Evolutionary conservation across 2,329 filamentous ascomycete genomes (phyloP), one percentile per base, ranked within the genome.

Genomic region (Macrophomina pseudophaseolina): DNA sequence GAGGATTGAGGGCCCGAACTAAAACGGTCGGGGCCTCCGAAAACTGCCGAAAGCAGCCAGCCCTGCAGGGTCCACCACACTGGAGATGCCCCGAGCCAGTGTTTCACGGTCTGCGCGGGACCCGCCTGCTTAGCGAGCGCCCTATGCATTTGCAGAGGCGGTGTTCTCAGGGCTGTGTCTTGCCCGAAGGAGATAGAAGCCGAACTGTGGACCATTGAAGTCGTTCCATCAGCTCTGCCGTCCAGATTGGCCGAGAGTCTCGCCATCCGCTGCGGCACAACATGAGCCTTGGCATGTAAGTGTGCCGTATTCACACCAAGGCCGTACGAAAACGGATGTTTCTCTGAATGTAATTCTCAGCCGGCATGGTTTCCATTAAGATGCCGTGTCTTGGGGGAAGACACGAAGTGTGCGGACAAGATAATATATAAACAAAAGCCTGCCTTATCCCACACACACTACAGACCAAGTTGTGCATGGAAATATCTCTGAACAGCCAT

Each of bases 241-340:
- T 18, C 40, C 28, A 14, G 28, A 1, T 2, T 30, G 8, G n/a
- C 40, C 30, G 44, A 60, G 56, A 48, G 8, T 23, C 53, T 35
- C 49, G 32, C 42, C 54, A 5, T 48, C 58, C 28, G 32, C 56
- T 49, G 42, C 23, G 30, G 28, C 14, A 12, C 16, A 32, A 23
- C 28, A 6, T 35, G 9, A 23, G 56, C 18, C 56, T 59, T 30
- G 54, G 54, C 12, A 38, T 44, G 54, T 30, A 35, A 30, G 33
- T 38, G 16, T 5, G 6, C 42, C 58, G 58, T 60, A 60, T 60
- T 60, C 58, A 42, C 30, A 49, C 6, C 30, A 16, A 18, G n/a
- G 33, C 58, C 58, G 44, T 11, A 49, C 58, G 58, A 60, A 38
- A 60, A 48, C 49, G 58, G 58, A 48, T 28, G 49, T 48, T 12